Conservation (phyloP, 2,329 filamentous ascomycete genomes). For the Pseudogymnoascus sp. region DNA sequence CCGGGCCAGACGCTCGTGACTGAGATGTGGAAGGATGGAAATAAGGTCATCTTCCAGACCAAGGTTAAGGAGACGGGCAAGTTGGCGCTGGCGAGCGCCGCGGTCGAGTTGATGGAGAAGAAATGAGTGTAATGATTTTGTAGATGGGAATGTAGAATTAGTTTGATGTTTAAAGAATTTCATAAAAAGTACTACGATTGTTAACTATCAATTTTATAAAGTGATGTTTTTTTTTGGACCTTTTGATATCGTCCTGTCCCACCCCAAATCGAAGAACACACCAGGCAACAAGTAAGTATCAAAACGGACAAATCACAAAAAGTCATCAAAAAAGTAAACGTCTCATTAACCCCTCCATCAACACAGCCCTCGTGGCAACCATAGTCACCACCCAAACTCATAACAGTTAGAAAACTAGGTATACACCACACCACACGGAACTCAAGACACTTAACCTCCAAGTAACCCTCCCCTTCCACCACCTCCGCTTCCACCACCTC, state of each 20-base stretch:
- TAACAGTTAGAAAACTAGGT: slow-evolving; percentile 1
- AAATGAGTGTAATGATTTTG: neutral
- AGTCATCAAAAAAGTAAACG: neutral
- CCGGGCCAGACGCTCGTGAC: slow-evolving; percentile 85
- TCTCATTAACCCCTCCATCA: neutral
- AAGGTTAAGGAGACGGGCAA: slow-evolving; percentile 92
- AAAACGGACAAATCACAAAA: neutral
- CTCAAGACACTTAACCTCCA: neutral
- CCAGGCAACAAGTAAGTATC: neutral
- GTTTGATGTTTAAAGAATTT: neutral
- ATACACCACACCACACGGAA: neutral
- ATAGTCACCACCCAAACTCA: neutral
- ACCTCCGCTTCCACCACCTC: neutral
- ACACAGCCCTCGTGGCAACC: neutral
- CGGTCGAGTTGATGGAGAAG: slow-evolving; percentile 60
- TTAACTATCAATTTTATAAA: neutral
- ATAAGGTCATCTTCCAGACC: slow-evolving; percentile 72
- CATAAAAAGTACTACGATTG: neutral
- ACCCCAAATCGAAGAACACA: neutral
- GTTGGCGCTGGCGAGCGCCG: slow-evolving; percentile 72
- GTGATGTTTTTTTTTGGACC: neutral
- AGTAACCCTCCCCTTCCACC: neutral
- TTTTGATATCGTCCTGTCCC: neutral
- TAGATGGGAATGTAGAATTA: neutral
- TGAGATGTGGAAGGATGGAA: slow-evolving; percentile 88